These are phyloP conservation scores for rapeseed (Brassica napus) DNA, from an alignment of 345 rosid species.

Conservation along the genomic window Da-Ae NC_063450.1:40120001-40120500, in stretches of 20 bases:
- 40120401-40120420: conserved; percentile 61
- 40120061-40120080: conserved; percentile 68
- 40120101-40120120: conserved; percentile 46
- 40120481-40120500: conserved; percentile 33
- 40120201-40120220: conserved; percentile 59
- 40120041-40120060: conserved; percentile 43
- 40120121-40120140: conserved; percentile 50
- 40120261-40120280: conserved; percentile 63
- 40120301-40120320: conserved; percentile 45
- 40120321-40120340: conserved; percentile 44
- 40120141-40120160: conserved; percentile 61
- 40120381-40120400: conserved; percentile 65
- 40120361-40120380: conserved; percentile 58
- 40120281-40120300: conserved; percentile 52
- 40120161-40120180: conserved; percentile 50
- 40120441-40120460: conserved; percentile 54
- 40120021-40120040: conserved; percentile 55
- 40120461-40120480: conserved; percentile 65
- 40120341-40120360: conserved; percentile 48
- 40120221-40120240: conserved; percentile 64
- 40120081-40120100: conserved; percentile 52
- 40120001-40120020: conserved; percentile 53
- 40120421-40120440: conserved; percentile 49
- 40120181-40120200: conserved; percentile 49
- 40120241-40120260: conserved; percentile 58